Evolutionary conservation across 169 alveolate species (phyloP), one percentile per base, ranked within the genome.

Genomic region (Plasmodium adleri): DNA sequence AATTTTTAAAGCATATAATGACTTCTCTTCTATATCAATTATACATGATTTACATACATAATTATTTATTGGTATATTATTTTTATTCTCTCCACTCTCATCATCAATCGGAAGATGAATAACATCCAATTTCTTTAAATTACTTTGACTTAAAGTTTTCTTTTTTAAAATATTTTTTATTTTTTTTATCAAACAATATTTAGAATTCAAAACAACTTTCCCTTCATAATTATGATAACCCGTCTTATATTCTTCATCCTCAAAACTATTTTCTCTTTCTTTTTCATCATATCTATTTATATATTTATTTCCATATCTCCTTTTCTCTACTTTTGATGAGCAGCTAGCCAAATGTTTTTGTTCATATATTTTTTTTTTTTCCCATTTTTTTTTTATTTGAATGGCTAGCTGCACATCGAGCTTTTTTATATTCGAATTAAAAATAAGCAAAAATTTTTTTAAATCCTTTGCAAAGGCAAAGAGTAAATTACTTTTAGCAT

Each of bases 121-220:
- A 26, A 83, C 83, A 20, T 68, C 83, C 32, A 83, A n/a, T 20
- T 67, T 54, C 8, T 63, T 43, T 5, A 9, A 3, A 12, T 15
- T 28, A 5, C 32, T 58, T 17, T 13, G 12, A 5, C 45, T 43
- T 39, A 39, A 39, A 7, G 17, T 56, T 45, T 32, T 83, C 70
- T 63, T 83, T 15, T 63, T 72, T 8, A 68, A 68, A 47, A 68
- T 52, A 4, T 56, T 62, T 62, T 83, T 83, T 68, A 83, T 83
- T 63, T 83, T 83, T 72, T 83, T 83, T 72, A 49, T 83, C 20
- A 83, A 59, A 20, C 59, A 72, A 26, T 83, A 83, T 62, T 83
- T 83, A 24, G 50, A 39, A 50, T 83, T 67, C 13, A 83, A 28
- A 9, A 67, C 17, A 60, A 22, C 4, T 20, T 64, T 7, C 1